Base-by-base conservation (phyloP, 2,329 filamentous ascomycete genomes). In the Diaporthe australafricana region DNA sequence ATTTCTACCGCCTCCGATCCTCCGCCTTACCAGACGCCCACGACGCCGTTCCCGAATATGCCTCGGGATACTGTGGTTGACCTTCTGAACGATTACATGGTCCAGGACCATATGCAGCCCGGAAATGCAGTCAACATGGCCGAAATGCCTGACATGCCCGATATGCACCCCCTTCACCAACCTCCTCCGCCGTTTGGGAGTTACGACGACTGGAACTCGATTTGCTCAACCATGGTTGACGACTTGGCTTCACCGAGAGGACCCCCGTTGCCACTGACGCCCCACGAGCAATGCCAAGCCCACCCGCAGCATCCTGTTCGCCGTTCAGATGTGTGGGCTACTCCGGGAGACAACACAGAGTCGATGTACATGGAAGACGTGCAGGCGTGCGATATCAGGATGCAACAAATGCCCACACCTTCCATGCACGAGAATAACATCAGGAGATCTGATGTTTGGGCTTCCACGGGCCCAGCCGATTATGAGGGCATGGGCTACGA, bases 201-300 rank as follows among this genome's bases (percentile, higher is more conserved):
- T 22, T 73, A 73, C 30, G 63, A 73, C 17, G 72, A 73, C 27
- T 73, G 72, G 72, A 69, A 71, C 35, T 71, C 69, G 25, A 71
- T 73, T 11, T 73, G 72, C 56, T 68, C 62, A 11, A 73, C 72
- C 22, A 73, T 73, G 72, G 72, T 73, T 25, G 72, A 73, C 27
- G 69, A 73, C 40, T 57, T 73, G 17, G 32, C 63, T 25, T 71
- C 72, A 20, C 69, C 72, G 12, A 42, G 63, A 17, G 72, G 72
- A 2, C 63, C 72, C 2, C 48, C 72, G n/a, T 42, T 73, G 20
- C 72, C 69, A 27, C 56, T 71, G 14, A 55, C 62, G 11, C 69
- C 72, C 35, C 72, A 73, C 45, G 72, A 73, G 56, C 72, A 56
- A 17, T 62, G 56, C 20, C 71, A 72, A 53, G 68, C 38, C 9